phyloP scores from a whole-genome alignment of 352 stramenopile species.

The Globisporangium barbulae region DNA sequence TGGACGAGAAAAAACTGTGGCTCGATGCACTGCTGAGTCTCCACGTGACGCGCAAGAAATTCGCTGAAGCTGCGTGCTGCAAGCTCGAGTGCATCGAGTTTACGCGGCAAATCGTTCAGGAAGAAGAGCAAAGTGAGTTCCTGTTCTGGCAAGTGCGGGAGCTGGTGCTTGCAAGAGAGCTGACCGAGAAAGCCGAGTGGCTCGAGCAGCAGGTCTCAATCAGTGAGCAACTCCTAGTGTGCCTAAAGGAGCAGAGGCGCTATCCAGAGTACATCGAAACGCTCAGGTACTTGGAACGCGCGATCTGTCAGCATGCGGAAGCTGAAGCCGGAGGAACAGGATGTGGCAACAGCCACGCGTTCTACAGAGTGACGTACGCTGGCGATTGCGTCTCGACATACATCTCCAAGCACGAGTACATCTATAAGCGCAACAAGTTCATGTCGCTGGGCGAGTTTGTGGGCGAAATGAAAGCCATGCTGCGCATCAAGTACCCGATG shows the following conservation, averaged over 20 bases:
- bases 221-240: conserved; percentile 42
- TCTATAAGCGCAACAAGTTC: conserved; percentile 76
- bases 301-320: conserved; percentile 28
- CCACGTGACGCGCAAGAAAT: conserved; percentile 36
- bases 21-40: conserved; percentile 55
- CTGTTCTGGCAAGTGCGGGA: conserved; percentile 35
- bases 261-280: conserved; percentile 52
- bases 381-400: conserved; percentile 49
- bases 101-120: conserved; percentile 16
- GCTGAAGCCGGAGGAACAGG: conserved; percentile 12
- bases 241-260: conserved; percentile 29
- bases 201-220: conserved; percentile 50
- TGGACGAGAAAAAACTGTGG: conserved; percentile 59
- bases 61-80: conserved; percentile 60
- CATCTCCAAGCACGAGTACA: conserved; percentile 47
- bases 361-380: conserved; percentile 55
- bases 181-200: conserved; percentile 47
- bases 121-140: conserved; percentile 5
- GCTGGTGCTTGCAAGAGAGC: conserved; percentile 32
- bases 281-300: conserved; percentile 35
- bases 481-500: conserved; percentile 45
- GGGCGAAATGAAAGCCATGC: conserved; percentile 50
- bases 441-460: conserved; percentile 66
- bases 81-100: conserved; percentile 48
- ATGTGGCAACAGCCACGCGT: conserved; percentile 23